phyloP scores from a whole-genome alignment of 768 basidiomycete genomes.

The Cystoderma amianthinum region DNA sequence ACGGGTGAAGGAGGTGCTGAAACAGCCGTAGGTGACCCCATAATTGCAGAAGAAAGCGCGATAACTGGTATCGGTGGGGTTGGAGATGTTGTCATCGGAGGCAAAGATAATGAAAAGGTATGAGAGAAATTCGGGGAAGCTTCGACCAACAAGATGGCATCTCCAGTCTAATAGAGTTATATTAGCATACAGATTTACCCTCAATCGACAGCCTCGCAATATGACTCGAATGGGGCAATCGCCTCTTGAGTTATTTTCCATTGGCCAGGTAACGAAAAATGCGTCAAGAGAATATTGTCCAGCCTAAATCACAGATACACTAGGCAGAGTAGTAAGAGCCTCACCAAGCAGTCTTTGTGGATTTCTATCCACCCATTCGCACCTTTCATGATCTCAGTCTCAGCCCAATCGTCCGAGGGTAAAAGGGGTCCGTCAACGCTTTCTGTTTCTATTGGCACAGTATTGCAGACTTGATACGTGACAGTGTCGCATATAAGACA shows the following conservation, averaged over 20 bases:
- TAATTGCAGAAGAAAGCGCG: slow-evolving; percentile 14
- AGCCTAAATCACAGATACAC: background rate
- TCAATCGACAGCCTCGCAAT: background rate
- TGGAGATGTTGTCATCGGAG: slow-evolving; percentile 19
- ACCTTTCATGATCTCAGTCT: slow-evolving; percentile 64
- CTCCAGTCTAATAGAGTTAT: slow-evolving; percentile 26
- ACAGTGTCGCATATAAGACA: slow-evolving; percentile 62
- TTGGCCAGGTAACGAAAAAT: too few relatives aligned
- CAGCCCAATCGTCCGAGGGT: slow-evolving; percentile 72
- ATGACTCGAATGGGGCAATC: background rate
- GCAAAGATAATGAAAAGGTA: slow-evolving; percentile 39
- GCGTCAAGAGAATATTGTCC: background rate
- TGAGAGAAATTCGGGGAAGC: slow-evolving; percentile 38
- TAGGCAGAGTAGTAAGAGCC: slow-evolving; percentile 19
- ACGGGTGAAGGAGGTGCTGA: slow-evolving; percentile 19
- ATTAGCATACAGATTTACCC: background rate
- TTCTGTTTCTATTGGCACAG: slow-evolving; percentile 49
- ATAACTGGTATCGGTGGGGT: slow-evolving; percentile 16
- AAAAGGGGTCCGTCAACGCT: slow-evolving; percentile 57
- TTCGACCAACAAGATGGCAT: slow-evolving; percentile 24
- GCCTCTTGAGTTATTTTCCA: background rate
- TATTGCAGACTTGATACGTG: slow-evolving; percentile 66
- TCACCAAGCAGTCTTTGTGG: slow-evolving; percentile 57
- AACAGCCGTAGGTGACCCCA: slow-evolving; percentile 16
- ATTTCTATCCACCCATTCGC: slow-evolving; percentile 71